These are phyloP conservation scores for Brassica balearica DNA, from an alignment of 441 rosid species.

Conservation along the genomic window DNA sequence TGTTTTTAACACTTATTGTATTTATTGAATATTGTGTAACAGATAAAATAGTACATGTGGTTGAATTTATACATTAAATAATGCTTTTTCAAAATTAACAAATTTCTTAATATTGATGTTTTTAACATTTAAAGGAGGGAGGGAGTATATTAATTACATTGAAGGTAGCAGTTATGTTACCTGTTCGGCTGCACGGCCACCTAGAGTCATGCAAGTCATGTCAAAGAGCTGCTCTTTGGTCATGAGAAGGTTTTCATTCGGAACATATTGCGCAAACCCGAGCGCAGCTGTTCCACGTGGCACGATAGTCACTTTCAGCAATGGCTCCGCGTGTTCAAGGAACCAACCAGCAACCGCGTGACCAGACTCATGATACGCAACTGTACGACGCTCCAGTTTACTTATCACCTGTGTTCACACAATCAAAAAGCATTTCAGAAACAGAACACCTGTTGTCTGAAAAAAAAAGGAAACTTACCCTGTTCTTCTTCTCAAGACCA, in stretches of 20 bases:
- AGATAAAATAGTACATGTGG: no score
- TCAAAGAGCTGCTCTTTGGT: conserved; percentile 84
- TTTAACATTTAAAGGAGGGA: no score
- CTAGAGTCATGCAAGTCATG: conserved; percentile 83
- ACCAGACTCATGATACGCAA: conserved; percentile 82
- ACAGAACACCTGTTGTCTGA: neutral
- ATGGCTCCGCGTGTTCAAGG: conserved; percentile 78
- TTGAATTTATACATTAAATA: no score
- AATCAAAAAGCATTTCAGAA: conserved; percentile 17
- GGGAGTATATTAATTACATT: neutral
- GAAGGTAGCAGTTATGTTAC: conserved; percentile 36
- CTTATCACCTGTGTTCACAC: conserved; percentile 78
- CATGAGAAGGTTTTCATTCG: conserved; percentile 79
- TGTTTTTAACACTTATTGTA: no score
- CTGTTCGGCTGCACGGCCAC: conserved; percentile 87
- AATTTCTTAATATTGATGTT: no score
- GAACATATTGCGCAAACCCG: conserved; percentile 83
- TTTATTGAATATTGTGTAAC: no score
- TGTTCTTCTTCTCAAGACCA: conserved; percentile 81
- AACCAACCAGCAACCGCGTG: conserved; percentile 84
- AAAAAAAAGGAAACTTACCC: conserved; percentile 44
- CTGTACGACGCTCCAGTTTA: conserved; percentile 71
- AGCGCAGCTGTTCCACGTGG: conserved; percentile 86
- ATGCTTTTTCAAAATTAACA: no score
- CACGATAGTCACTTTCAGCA: conserved; percentile 77